Conservation (phyloP, 306 rosid species). For the Cyamopsis tetragonoloba region DNA sequence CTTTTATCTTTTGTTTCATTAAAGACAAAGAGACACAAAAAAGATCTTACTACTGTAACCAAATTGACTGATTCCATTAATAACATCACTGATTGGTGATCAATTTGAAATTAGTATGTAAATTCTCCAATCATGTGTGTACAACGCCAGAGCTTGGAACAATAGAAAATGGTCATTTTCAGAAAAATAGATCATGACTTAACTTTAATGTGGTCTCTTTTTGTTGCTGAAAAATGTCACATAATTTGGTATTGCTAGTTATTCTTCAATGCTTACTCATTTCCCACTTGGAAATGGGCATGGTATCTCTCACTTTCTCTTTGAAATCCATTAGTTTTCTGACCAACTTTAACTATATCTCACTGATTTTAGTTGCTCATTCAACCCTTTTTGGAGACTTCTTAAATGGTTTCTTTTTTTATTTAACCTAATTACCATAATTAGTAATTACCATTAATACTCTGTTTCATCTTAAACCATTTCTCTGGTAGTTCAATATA, state of each 20-base stretch:
- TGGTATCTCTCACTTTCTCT: conserved; percentile 38
- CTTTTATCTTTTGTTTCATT: neutral
- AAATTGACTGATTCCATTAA: conserved; percentile 13
- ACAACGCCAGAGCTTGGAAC: conserved; percentile 19
- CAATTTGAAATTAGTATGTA: neutral
- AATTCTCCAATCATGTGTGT: conserved; percentile 25
- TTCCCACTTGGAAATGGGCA: conserved; percentile 45
- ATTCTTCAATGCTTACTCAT: conserved; percentile 47
- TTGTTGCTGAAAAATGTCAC: conserved; percentile 28
- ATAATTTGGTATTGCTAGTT: conserved; percentile 32
- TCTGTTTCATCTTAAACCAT: no score
- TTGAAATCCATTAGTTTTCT: conserved; percentile 11
- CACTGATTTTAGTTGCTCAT: conserved; percentile 23
- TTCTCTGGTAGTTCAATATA: no score
- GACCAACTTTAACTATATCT: conserved; percentile 13
- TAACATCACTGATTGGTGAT: conserved; percentile 10
- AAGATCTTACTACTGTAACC: neutral
- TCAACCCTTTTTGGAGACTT: neutral
- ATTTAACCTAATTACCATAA: neutral
- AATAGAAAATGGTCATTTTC: conserved; percentile 8
- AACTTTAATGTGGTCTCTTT: conserved; percentile 25
- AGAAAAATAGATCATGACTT: conserved; percentile 28
- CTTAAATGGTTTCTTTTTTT: neutral
- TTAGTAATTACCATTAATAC: neutral
- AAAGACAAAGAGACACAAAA: conserved; percentile 5